A percentile compares a stretch with the other conserved stretches of the same genome.
Conservation (phyloP, 805 yeast genomes). For the Tetrapisispora nanseiensis region DNA sequence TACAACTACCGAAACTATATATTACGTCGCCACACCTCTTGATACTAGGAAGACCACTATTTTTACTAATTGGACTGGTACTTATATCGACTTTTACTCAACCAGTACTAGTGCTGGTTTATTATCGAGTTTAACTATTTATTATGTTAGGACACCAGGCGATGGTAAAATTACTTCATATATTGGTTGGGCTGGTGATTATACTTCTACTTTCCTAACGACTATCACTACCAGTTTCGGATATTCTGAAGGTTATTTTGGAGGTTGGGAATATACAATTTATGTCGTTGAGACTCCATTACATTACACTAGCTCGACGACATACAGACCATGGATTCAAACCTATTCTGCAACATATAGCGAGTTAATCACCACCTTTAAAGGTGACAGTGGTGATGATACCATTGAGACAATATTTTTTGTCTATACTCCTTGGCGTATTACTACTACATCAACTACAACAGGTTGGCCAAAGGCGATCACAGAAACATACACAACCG, state of each 20-base stretch:
- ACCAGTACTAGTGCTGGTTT: neutral
- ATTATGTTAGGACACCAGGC: neutral
- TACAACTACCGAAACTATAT: neutral
- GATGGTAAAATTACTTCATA: neutral
- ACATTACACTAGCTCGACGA: neutral
- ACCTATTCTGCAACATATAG: neutral
- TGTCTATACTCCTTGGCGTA: neutral
- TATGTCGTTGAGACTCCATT: neutral
- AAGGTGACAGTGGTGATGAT: neutral
- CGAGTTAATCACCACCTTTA: neutral
- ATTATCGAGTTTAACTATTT: neutral
- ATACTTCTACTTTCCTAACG: neutral
- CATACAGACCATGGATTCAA: neutral
- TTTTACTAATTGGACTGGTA: slow-evolving; percentile 1
- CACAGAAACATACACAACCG: too few species aligned
- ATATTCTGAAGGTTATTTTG: neutral
- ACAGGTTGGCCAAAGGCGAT: too few species aligned
- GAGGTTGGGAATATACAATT: neutral
- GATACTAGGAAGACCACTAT: neutral
- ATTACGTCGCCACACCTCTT: slow-evolving; percentile 1
- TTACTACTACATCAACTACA: neutral
- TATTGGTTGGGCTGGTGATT: slow-evolving; percentile 1
- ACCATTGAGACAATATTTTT: neutral
- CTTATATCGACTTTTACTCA: neutral
- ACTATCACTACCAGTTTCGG: neutral